Conservation (phyloP, 805 yeast genomes). For the Starmera amethionina region DNA sequence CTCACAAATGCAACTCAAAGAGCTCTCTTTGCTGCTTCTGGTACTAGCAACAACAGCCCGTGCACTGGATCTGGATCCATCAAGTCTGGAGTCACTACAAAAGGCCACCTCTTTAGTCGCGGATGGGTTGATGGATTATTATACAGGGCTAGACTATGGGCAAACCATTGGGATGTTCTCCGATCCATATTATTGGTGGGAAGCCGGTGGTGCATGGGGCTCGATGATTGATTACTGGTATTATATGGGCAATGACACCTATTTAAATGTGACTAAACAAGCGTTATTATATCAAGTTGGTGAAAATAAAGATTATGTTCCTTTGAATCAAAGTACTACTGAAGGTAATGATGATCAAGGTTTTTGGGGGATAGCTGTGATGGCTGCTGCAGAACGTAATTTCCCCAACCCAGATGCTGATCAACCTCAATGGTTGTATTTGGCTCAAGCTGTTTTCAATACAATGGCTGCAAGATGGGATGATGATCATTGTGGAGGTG, state of each 20-base stretch:
- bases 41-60: too few relatives aligned
- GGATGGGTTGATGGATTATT: constrained; percentile 73
- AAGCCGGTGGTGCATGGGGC: constrained; percentile 96
- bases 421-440: constrained; percentile 67
- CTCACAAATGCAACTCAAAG: too few relatives aligned
- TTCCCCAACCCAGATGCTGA: constrained; percentile 58
- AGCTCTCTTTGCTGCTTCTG: too few relatives aligned
- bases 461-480: constrained; percentile 93
- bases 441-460: constrained; percentile 85
- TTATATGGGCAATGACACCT: constrained; percentile 62
- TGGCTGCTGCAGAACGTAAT: constrained; percentile 87
- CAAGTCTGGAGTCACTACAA: constrained; percentile 14
- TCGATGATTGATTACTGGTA: constrained; percentile 70
- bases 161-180: constrained; percentile 82
- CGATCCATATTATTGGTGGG: constrained; percentile 97
- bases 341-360: constrained; percentile 99
- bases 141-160: constrained; percentile 58
- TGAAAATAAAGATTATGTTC: constrained; percentile 68
- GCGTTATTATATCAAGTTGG: constrained; percentile 72
- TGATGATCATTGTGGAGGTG: constrained; percentile 73
- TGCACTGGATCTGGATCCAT: constrained; percentile 1
- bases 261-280: constrained; percentile 43
- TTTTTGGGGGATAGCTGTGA: constrained; percentile 91
- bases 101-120: constrained; percentile 53
- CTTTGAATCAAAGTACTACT: constrained; percentile 77